Percentiles rank a stretch among this genome's conserved stretches.
Conservation (phyloP, 257 asterid species). For the Solanum phureja region DNA sequence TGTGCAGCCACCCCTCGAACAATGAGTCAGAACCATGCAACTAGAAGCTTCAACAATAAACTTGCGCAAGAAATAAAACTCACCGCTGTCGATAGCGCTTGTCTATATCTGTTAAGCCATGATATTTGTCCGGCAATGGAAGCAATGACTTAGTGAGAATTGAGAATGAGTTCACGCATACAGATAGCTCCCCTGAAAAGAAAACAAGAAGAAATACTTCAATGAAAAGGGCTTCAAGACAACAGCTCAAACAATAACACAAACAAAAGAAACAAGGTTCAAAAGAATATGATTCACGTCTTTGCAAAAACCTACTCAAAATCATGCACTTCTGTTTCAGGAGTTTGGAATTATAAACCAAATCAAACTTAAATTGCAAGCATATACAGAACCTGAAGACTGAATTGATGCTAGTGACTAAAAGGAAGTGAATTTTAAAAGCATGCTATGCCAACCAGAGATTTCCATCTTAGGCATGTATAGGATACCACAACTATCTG, state of each 20-base stretch:
- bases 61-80: background rate
- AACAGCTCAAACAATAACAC: background rate
- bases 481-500: background rate
- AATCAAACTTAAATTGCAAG: background rate
- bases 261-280: background rate
- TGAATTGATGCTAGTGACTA: background rate
- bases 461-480: background rate
- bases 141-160: constrained; percentile 88
- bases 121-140: constrained; percentile 95
- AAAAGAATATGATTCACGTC: background rate
- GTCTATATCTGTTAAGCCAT: constrained; percentile 92
- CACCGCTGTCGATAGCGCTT: constrained; percentile 96
- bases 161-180: constrained; percentile 66
- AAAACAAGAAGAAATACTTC: background rate
- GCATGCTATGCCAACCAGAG: background rate
- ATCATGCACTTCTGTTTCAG: background rate
- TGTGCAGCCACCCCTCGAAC: background rate
- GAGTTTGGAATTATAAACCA: background rate
- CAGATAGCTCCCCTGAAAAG: constrained; percentile 79
- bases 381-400: background rate
- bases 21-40: background rate
- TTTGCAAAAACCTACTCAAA: background rate
- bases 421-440: background rate
- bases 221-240: background rate
- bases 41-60: background rate